Conservation (phyloP, 768 basidiomycete species). For the Calocybe indica region DNA sequence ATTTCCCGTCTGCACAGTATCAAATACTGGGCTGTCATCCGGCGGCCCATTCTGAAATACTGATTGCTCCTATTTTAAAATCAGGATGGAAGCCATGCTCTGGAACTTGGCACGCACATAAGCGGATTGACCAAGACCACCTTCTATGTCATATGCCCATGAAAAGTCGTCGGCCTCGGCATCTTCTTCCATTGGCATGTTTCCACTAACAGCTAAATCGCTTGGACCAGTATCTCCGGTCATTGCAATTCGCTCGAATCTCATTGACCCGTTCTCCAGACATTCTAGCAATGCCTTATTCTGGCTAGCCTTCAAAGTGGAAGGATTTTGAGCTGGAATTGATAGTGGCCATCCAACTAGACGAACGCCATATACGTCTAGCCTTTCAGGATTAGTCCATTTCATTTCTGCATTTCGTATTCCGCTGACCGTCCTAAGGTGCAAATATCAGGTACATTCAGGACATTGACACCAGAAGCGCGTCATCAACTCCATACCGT, state of each 20-base stretch:
- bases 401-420: conserved; percentile 69
- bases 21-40: no score
- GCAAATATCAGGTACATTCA: background rate
- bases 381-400: conserved; percentile 60
- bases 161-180: conserved; percentile 30
- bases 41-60: no score
- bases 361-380: conserved; percentile 51
- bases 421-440: conserved; percentile 44
- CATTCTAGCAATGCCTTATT: conserved; percentile 49
- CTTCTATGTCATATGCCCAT: conserved; percentile 37
- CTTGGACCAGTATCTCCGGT: conserved; percentile 1
- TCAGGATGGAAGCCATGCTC: background rate
- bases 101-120: background rate
- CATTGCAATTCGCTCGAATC: conserved; percentile 33
- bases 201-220: conserved; percentile 2
- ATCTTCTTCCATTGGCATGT: conserved; percentile 7
- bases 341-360: conserved; percentile 59
- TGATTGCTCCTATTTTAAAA: no score
- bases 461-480: background rate
- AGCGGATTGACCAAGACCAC: conserved; percentile 11
- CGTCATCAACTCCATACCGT: conserved; percentile 30
- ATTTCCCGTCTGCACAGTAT: no score
- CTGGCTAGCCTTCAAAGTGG: conserved; percentile 45
- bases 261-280: conserved; percentile 40
- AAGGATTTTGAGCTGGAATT: conserved; percentile 59